Evolutionary conservation across 1,139 yeast species (phyloP), one percentile per base, ranked within the genome.

Genomic region (Zygoascus meyerae): DNA sequence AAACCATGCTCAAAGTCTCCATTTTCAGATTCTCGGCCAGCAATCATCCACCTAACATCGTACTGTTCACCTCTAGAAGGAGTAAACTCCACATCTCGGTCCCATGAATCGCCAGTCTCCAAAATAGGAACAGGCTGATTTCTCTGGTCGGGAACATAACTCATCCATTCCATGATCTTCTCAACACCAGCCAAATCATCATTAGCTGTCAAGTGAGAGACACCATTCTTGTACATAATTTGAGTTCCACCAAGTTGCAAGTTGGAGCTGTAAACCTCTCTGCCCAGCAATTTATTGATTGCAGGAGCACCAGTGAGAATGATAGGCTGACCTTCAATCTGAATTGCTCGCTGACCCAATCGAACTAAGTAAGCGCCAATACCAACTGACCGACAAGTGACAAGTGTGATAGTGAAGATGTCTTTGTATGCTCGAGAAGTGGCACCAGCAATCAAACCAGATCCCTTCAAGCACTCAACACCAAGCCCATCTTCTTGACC

Each of bases 231-330:
- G 81, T 89, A 89, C 98, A 92, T 92, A 67, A 92, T 90, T 70
- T 92, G 97, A 47, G 98, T 92, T 69, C 98, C 98, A 73, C 98
- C 98, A 52, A 92, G 79, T 74, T 92, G 98, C 69, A 94, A 76
- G 74, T 92, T 92, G 33, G 97, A 89, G 44, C 96, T 82, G 70
- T 92, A 92, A 52, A 92, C 98, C 69, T 94, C 97, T 64, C 95
- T 83, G 61, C 98, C 98, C 56, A 92, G 75, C 58, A 94, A 74
- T 70, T 94, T 94, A 77, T 92, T 92, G 66, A 92, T 87, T 51
- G 98, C 97, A 49, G 97, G 97, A 50, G 98, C 98, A 76, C 98
- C 98, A 48, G 98, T 92, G 64, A 92, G 81, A 59, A 92, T 92
- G 59, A 92, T 89, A 50, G 98, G 98, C 71, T 92, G 97, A 44